Evolutionary conservation across 1,139 yeast species (phyloP).

Genomic region (Diutina rugosa): DNA sequence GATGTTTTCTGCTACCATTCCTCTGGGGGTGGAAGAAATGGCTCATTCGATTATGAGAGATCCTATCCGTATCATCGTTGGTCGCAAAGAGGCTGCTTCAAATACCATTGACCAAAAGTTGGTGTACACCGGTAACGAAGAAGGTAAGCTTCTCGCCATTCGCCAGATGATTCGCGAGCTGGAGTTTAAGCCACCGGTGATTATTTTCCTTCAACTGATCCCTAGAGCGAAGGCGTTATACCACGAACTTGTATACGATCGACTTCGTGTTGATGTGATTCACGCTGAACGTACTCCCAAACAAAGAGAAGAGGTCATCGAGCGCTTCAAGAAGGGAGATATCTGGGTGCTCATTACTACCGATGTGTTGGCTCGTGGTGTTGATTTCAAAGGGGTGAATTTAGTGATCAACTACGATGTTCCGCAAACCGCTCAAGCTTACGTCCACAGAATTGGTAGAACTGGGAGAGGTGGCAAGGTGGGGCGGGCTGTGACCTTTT

Average conservation of each 20-base stretch:
- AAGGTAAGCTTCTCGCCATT: conserved; percentile 84
- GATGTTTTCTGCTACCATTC: conserved; percentile 91
- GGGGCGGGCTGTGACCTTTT: conserved; percentile 85
- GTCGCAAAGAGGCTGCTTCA: conserved; percentile 91
- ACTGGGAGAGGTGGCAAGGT: conserved; percentile 90
- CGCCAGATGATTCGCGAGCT: conserved; percentile 80
- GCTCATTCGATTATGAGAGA: conserved; percentile 77
- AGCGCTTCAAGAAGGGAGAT: conserved; percentile 76
- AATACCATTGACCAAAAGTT: conserved; percentile 72
- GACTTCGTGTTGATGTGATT: conserved; percentile 84
- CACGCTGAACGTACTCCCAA: conserved; percentile 89
- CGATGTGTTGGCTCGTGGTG: conserved; percentile 92
- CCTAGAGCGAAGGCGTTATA: conserved; percentile 90
- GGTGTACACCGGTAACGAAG: conserved; percentile 84
- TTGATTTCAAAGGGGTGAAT: conserved; percentile 93
- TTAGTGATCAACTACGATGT: conserved; percentile 93
- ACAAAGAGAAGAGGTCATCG: conserved; percentile 79
- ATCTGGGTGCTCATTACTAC: conserved; percentile 96
- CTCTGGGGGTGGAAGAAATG: conserved; percentile 83
- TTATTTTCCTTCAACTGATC: conserved; percentile 84
- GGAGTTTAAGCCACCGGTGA: conserved; percentile 83
- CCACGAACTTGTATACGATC: conserved; percentile 85
- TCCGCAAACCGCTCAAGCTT: conserved; percentile 87
- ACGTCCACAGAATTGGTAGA: conserved; percentile 96
- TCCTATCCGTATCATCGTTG: conserved; percentile 79